These are phyloP conservation scores for Perkinsus chesapeaki DNA, from an alignment of 169 alveolate species.

Conservation along the genomic window DNA sequence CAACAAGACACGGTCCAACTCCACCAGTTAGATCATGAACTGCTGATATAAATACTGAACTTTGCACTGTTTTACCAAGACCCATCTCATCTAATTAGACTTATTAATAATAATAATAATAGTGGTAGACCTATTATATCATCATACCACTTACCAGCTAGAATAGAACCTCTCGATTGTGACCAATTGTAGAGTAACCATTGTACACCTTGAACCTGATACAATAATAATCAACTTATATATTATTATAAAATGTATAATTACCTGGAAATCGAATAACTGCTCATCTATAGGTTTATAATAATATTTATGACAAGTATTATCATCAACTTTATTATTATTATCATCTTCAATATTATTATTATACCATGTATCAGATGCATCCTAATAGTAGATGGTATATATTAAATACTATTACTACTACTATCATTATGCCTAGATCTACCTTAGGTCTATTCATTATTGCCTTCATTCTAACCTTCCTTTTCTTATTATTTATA, in stretches of 20 bases:
- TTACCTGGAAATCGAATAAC: background rate
- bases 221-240: too few species aligned
- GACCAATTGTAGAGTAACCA: background rate
- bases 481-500: background rate
- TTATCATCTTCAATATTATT: background rate
- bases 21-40: background rate
- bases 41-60: background rate
- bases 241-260: too few species aligned
- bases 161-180: background rate
- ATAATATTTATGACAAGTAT: background rate
- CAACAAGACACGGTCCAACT: background rate
- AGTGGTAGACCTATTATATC: too few species aligned
- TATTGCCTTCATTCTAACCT: background rate
- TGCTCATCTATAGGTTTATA: background rate
- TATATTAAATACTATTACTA: background rate
- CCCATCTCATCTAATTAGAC: background rate
- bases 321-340: background rate
- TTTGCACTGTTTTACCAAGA: background rate
- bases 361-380: background rate
- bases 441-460: background rate
- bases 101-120: too few species aligned
- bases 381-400: background rate
- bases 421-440: background rate
- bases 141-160: background rate
- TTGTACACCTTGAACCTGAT: background rate